Evolutionary conservation across 768 basidiomycete species (phyloP).

Genomic region (Roridomyces roridus): DNA sequence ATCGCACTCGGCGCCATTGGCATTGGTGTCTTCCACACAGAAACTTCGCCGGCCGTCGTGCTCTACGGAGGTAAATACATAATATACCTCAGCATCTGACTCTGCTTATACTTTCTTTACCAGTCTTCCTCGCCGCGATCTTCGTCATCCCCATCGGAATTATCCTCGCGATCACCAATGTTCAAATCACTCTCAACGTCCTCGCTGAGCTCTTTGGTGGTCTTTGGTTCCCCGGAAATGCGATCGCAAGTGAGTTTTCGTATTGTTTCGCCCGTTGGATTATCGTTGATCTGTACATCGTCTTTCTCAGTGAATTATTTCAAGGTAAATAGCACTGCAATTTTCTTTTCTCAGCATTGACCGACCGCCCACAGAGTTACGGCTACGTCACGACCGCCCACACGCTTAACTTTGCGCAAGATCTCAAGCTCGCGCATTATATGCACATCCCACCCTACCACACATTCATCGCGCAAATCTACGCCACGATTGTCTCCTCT

Average conservation of each 20-base stretch:
- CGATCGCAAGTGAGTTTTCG: conserved; percentile 29
- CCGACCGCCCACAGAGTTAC: conserved; percentile 30
- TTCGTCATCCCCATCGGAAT: conserved; percentile 38
- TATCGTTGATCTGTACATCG: too few species aligned
- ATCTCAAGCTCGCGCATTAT: conserved; percentile 43
- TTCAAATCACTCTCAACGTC: conserved; percentile 40
- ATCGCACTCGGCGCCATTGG: conserved; percentile 37
- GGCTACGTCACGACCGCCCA: conserved; percentile 38
- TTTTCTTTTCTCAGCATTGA: background rate
- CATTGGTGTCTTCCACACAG: conserved; percentile 36
- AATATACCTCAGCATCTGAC: too few species aligned
- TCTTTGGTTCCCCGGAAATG: conserved; percentile 38
- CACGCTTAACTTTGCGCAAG: conserved; percentile 33
- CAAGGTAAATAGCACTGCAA: conserved; percentile 21
- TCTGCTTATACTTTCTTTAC: too few species aligned
- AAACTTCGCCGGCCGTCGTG: conserved; percentile 36
- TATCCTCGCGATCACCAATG: conserved; percentile 41
- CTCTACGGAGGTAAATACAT: conserved; percentile 28
- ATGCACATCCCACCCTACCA: conserved; percentile 31
- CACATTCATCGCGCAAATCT: conserved; percentile 42
- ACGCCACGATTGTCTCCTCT: conserved; percentile 41
- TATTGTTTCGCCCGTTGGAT: too few species aligned
- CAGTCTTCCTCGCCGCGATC: conserved; percentile 24
- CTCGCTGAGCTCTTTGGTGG: conserved; percentile 43
- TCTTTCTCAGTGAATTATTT: conserved; percentile 32